Evolutionary conservation across 2,329 filamentous ascomycete genomes (phyloP), one percentile per base, ranked within the genome.

Genomic region (Beauveria medogensis): DNA sequence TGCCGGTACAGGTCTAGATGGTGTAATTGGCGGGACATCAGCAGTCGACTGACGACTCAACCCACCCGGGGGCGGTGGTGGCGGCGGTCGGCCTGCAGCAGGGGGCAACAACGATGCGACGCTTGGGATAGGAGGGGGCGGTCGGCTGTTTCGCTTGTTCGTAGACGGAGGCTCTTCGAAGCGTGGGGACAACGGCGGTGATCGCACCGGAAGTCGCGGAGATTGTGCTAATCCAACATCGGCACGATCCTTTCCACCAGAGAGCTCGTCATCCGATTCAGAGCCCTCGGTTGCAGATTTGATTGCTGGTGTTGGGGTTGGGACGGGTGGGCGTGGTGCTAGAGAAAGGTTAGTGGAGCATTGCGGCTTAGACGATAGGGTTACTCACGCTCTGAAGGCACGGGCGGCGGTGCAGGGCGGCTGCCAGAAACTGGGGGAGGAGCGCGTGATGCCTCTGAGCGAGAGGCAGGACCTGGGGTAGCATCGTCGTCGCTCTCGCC

Each of bases 261-360:
- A 91, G 67, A 92, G 77, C 72, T 97, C 93, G 71, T 97, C 92
- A 67, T 95, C 92, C 48, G 92, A 94, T 71, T 89, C 90, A 1
- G 91, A 95, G 34, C 91, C 92, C 63, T 88, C 82, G 62, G 86
- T 91, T 51, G 86, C 86, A 46, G 90, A 90, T 53, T 81, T 78
- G 18, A 83, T 70, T 48, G 78, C 77, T 41, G 80, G 75, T 44
- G 82, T 76, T 55, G 82, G 78, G 46, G 78, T 78, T 40, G 78
- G 77, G 54, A 83, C 83, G 2, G 80, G 77, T 51, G 87, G 84
- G 54, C 87, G 88, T 67, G 51, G 51, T 24, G 83, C 88, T 91
- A 67, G 26, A 67, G 59, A 55, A 60, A 41, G 5, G 22, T 59
- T 44, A 62, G 20, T 28, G 62, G 69, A 65, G 75, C 73, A 65